A percentile compares a stretch with the other conserved stretches of the same genome.
Evolutionary conservation across 2,329 filamentous ascomycete species (phyloP).

Genomic region (Fusarium floridanum): DNA sequence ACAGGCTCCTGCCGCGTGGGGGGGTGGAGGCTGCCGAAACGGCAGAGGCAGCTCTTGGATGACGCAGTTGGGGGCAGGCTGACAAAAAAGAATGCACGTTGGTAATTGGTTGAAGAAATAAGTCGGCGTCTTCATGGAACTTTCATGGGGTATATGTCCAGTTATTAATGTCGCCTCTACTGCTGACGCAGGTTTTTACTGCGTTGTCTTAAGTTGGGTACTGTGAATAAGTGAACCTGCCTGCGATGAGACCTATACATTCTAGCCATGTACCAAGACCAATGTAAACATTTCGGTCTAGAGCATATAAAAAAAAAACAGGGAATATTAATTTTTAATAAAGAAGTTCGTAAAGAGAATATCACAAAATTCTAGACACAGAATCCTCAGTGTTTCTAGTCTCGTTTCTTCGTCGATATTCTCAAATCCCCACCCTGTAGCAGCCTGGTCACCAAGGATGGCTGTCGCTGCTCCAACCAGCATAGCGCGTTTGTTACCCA

Average conservation of each 20-base stretch:
- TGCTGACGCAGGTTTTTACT: not conserved
- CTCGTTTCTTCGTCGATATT: not conserved
- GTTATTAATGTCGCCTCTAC: not conserved
- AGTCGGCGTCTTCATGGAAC: not conserved
- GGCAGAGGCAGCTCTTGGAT: constrained; percentile 51
- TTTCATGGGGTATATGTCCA: no score
- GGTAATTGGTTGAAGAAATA: not conserved
- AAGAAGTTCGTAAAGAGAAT: not conserved
- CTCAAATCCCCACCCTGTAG: not conserved
- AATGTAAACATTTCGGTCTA: not conserved
- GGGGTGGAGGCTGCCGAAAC: constrained; percentile 24
- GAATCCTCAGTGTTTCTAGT: not conserved
- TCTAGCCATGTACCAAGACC: not conserved
- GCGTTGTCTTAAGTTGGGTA: not conserved
- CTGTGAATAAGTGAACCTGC: not conserved
- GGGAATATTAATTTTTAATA: not conserved
- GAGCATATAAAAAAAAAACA: not conserved
- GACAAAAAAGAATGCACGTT: constrained; percentile 10
- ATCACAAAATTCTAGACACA: no score
- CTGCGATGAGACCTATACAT: not conserved
- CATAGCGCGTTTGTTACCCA: constrained; percentile 11
- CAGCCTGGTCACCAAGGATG: not conserved
- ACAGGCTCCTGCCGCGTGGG: constrained; percentile 36
- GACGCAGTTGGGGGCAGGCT: constrained; percentile 46
- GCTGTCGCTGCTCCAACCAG: constrained; percentile 21